These are phyloP conservation scores for Linnemannia schmuckeri DNA, from an alignment of 192 early-diverging fungal genomes.

Conservation along the genomic window DNA sequence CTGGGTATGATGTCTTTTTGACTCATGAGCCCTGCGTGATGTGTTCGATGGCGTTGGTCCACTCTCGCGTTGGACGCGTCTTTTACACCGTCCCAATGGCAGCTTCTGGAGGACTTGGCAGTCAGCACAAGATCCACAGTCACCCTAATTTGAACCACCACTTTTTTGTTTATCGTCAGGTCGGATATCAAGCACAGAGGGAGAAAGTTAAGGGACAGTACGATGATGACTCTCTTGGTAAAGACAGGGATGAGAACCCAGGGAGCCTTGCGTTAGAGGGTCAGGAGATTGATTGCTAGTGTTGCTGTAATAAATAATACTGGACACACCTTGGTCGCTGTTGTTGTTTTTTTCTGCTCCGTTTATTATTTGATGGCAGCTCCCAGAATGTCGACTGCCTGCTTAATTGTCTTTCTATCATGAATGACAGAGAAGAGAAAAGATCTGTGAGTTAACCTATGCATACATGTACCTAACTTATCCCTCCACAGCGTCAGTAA, in stretches of 20 bases:
- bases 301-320: neutral
- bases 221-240: neutral
- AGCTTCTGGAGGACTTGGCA: constrained; percentile 67
- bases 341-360: neutral
- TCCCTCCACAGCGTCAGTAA: neutral
- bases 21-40: constrained; percentile 91
- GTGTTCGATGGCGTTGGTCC: constrained; percentile 96
- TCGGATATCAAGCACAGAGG: constrained; percentile 13
- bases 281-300: constrained; percentile 23
- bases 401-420: constrained; percentile 39
- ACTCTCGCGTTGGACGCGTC: constrained; percentile 90
- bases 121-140: constrained; percentile 75
- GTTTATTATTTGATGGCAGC: constrained; percentile 21
- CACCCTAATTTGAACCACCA: constrained; percentile 83
- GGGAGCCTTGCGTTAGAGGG: constrained; percentile 7
- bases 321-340: neutral
- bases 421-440: neutral
- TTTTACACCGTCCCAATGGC: constrained; percentile 74
- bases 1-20: constrained; percentile 85
- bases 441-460: neutral
- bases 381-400: constrained; percentile 40
- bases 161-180: constrained; percentile 58
- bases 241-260: neutral
- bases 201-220: too few relatives aligned
- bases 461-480: neutral